Evolutionary conservation across 257 asterid species (phyloP).

Genomic region (Solanum medicagineum): DNA sequence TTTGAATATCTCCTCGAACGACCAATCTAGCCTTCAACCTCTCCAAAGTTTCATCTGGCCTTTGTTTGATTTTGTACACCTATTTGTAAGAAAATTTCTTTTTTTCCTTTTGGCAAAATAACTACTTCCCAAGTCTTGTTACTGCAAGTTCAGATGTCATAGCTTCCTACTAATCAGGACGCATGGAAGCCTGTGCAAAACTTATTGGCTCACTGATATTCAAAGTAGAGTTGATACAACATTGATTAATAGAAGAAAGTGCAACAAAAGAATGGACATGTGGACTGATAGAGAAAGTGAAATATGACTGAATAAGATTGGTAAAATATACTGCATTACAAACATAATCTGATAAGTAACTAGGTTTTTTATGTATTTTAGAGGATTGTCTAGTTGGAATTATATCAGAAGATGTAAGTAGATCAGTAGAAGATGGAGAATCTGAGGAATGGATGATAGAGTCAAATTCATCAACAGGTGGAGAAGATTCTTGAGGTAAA

Average conservation of each 20-base stretch:
- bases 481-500: not conserved
- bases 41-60: too few relatives aligned
- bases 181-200: not conserved
- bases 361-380: not conserved
- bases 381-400: not conserved
- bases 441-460: not conserved
- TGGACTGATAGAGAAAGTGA: not conserved
- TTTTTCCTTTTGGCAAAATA: too few relatives aligned
- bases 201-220: too few relatives aligned
- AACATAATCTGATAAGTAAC: not conserved
- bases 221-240: too few relatives aligned
- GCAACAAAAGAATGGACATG: not conserved
- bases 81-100: too few relatives aligned
- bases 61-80: too few relatives aligned
- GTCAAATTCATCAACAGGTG: not conserved
- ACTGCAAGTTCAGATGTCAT: not conserved
- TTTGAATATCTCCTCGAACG: too few relatives aligned
- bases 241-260: not conserved
- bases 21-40: too few relatives aligned
- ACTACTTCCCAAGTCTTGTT: too few relatives aligned
- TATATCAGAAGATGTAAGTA: not conserved
- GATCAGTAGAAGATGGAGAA: not conserved
- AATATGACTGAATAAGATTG: not conserved
- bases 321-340: not conserved
- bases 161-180: not conserved